Evolutionary conservation across 2,329 filamentous ascomycete species (phyloP).

Genomic region (Emmonsia crescens): DNA sequence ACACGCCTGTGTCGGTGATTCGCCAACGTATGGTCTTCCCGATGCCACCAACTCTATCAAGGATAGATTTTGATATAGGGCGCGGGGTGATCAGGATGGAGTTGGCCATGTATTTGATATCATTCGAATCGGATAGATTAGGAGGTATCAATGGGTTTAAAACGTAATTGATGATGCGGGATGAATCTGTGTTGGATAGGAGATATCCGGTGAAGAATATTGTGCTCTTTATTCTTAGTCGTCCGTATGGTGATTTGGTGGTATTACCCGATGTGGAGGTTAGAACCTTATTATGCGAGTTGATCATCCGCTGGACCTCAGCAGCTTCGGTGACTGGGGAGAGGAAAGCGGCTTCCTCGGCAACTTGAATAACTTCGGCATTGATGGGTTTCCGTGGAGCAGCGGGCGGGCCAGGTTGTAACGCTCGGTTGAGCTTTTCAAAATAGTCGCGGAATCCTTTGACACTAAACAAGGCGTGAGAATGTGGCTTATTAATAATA

Average conservation of each 20-base stretch:
- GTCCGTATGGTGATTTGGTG: slow-evolving; percentile 34
- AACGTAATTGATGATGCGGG: slow-evolving; percentile 56
- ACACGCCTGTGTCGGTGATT: slow-evolving; percentile 62
- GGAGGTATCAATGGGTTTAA: slow-evolving; percentile 49
- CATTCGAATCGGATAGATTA: slow-evolving; percentile 50
- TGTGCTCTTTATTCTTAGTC: slow-evolving; percentile 67
- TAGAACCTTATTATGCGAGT: slow-evolving; percentile 58
- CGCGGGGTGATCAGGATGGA: slow-evolving; percentile 82
- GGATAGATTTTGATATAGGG: slow-evolving; percentile 57
- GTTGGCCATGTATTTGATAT: slow-evolving; percentile 74
- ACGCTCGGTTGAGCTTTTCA: slow-evolving; percentile 57
- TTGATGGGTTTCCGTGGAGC: slow-evolving; percentile 53
- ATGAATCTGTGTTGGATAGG: slow-evolving; percentile 59
- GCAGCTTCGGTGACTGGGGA: slow-evolving; percentile 70
- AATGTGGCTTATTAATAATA: not conserved
- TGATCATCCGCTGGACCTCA: slow-evolving; percentile 81
- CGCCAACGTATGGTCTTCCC: slow-evolving; percentile 76
- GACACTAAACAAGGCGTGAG: slow-evolving; percentile 38
- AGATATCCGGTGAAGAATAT: slow-evolving; percentile 91
- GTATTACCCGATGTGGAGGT: slow-evolving; percentile 24
- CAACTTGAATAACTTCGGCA: slow-evolving; percentile 77
- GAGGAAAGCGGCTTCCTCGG: slow-evolving; percentile 61
- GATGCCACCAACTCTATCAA: slow-evolving; percentile 78
- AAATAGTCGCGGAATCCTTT: slow-evolving; percentile 81
- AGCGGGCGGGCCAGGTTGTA: slow-evolving; percentile 32